A percentile compares a stretch with the other conserved stretches of the same genome.
Evolutionary conservation across 768 basidiomycete genomes (phyloP).

Genomic region (Kwoniella dendrophila): DNA sequence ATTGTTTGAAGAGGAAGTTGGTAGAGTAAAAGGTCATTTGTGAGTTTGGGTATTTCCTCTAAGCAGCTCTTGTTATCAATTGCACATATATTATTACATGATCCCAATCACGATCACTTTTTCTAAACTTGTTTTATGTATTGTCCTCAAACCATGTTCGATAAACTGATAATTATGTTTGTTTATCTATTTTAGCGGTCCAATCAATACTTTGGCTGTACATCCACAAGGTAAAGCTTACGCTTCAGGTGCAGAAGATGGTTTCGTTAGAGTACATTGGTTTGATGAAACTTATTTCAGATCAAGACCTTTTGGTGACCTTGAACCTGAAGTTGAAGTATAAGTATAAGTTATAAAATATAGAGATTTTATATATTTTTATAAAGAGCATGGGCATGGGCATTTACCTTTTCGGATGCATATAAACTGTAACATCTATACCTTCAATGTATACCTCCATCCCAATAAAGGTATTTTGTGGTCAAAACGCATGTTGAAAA

Average conservation of each 20-base stretch:
- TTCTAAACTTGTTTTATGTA: background rate
- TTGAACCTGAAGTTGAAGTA: slow-evolving; percentile 69
- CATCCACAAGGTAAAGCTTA: slow-evolving; percentile 86
- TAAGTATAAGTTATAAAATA: slow-evolving; percentile 10
- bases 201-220: slow-evolving; percentile 73
- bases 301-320: slow-evolving; percentile 84
- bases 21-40: slow-evolving; percentile 98
- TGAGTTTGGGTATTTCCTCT: slow-evolving; percentile 65
- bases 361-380: too few species aligned
- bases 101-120: too few species aligned
- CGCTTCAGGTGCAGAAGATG: slow-evolving; percentile 95
- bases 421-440: too few species aligned
- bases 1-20: slow-evolving; percentile 93
- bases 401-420: too few species aligned
- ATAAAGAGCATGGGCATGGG: too few species aligned
- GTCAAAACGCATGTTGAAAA: too few species aligned
- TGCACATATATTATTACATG: too few species aligned
- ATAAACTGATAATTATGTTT: background rate
- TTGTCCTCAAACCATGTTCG: background rate
- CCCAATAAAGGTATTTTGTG: too few species aligned
- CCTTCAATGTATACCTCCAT: too few species aligned
- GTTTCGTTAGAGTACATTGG: slow-evolving; percentile 63
- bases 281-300: slow-evolving; percentile 95
- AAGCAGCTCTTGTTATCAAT: too few species aligned
- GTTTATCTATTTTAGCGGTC: slow-evolving; percentile 38